Percentiles rank a stretch among this genome's conserved stretches.
Evolutionary conservation across 2,329 filamentous ascomycete species (phyloP).

Genomic region (Lasiodiplodia sp.): DNA sequence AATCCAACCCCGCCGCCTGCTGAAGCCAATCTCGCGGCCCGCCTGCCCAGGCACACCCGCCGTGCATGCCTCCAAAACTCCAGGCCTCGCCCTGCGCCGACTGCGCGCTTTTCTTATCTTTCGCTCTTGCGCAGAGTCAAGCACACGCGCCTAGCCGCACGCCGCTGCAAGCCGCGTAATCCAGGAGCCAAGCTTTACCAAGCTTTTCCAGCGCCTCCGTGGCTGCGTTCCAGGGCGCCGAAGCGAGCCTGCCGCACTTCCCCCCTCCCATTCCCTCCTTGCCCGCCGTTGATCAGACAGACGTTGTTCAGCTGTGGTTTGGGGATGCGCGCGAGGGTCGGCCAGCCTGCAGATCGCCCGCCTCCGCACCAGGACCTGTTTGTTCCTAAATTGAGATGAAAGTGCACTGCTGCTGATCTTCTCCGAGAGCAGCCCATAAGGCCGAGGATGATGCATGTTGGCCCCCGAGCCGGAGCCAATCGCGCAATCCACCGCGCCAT

Average conservation of each 20-base stretch:
- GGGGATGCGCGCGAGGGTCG: background rate
- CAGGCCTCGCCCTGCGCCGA: background rate
- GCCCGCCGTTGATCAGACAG: background rate
- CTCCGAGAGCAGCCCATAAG: background rate
- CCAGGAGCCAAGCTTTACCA: constrained; percentile 28
- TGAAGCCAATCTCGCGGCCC: background rate
- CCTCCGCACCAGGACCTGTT: background rate
- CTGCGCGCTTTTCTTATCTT: background rate
- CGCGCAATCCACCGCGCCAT: background rate
- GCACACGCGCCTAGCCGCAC: background rate
- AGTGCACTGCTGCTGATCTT: background rate
- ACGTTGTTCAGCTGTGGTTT: background rate
- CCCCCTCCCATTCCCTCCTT: background rate
- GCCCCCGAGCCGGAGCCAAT: background rate
- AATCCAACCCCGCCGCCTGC: background rate
- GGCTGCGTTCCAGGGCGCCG: constrained; percentile 2
- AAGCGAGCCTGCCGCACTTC: background rate
- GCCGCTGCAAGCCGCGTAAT: constrained; percentile 17
- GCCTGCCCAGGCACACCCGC: constrained; percentile 1
- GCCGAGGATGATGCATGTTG: background rate
- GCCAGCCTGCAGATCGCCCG: background rate
- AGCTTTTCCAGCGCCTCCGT: constrained; percentile 24
- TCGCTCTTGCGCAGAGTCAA: background rate
- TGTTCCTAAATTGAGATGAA: background rate
- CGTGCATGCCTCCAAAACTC: background rate